These are phyloP conservation scores for Solanum piurae DNA, from an alignment of 257 asterid genomes.

Conservation along the genomic window DNA sequence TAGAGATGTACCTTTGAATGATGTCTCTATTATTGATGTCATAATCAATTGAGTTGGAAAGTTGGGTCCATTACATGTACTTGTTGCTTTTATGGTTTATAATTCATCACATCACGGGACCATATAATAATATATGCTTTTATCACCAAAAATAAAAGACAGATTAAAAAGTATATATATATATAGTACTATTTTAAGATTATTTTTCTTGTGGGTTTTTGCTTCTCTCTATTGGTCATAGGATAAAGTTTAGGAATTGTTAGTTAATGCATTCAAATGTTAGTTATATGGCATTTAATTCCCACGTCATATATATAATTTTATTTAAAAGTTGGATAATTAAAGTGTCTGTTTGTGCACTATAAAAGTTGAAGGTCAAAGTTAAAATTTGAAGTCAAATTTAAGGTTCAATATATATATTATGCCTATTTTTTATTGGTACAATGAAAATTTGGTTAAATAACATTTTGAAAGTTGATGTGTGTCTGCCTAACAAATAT, in stretches of 20 bases:
- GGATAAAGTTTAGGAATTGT: background rate
- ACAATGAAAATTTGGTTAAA: background rate
- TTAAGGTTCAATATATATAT: too few relatives aligned
- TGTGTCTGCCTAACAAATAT: background rate
- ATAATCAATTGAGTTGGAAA: slow-evolving; percentile 6
- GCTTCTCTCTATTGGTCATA: background rate
- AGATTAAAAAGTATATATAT: background rate
- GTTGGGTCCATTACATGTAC: slow-evolving; percentile 5
- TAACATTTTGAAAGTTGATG: background rate
- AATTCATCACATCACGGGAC: background rate
- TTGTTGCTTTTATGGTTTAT: background rate
- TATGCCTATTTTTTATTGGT: background rate
- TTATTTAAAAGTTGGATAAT: too few relatives aligned
- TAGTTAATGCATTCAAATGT: background rate
- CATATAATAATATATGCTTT: background rate
- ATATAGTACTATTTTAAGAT: background rate
- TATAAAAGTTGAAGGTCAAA: too few relatives aligned
- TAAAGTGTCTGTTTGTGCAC: too few relatives aligned
- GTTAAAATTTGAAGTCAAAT: too few relatives aligned
- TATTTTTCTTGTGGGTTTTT: background rate
- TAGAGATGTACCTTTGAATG: background rate
- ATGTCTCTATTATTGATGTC: background rate
- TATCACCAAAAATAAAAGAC: background rate
- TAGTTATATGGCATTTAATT: background rate
- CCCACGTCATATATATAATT: background rate